Evolutionary conservation across 2,329 filamentous ascomycete genomes (phyloP).

Genomic region (Pseudogymnoascus sp.): DNA sequence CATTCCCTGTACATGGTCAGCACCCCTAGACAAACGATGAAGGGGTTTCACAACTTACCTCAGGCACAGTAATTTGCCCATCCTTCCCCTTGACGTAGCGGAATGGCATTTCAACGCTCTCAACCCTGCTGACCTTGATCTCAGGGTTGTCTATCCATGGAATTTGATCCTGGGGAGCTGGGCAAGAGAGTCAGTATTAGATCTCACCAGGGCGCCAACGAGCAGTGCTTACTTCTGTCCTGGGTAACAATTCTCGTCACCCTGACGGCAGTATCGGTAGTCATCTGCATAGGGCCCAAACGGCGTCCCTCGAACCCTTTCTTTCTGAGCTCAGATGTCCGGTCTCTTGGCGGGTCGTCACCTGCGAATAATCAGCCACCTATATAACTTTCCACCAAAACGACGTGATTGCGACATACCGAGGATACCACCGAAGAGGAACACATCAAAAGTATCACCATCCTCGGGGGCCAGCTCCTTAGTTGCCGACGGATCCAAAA

Average conservation of each 20-base stretch:
- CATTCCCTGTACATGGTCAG: constrained; percentile 58
- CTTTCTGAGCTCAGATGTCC: constrained; percentile 88
- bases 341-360: constrained; percentile 88
- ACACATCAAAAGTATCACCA: constrained; percentile 74
- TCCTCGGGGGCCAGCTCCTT: constrained; percentile 79
- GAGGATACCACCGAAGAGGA: constrained; percentile 91
- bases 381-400: neutral
- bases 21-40: neutral
- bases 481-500: constrained; percentile 78
- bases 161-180: constrained; percentile 71
- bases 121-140: constrained; percentile 79
- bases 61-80: constrained; percentile 82
- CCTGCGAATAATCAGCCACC: constrained; percentile 42
- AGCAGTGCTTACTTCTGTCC: constrained; percentile 56
- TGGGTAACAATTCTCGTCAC: constrained; percentile 87
- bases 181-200: constrained; percentile 5
- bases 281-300: constrained; percentile 92
- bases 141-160: constrained; percentile 83
- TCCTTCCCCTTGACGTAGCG: constrained; percentile 75
- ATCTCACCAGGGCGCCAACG: neutral
- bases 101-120: constrained; percentile 97
- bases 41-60: constrained; percentile 45
- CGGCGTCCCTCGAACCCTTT: constrained; percentile 86
- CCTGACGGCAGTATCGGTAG: constrained; percentile 91
- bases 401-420: constrained; percentile 44